These are phyloP conservation scores for Glebionis coronaria DNA, from an alignment of 129 eudicot genomes.

Conservation along the genomic window DNA sequence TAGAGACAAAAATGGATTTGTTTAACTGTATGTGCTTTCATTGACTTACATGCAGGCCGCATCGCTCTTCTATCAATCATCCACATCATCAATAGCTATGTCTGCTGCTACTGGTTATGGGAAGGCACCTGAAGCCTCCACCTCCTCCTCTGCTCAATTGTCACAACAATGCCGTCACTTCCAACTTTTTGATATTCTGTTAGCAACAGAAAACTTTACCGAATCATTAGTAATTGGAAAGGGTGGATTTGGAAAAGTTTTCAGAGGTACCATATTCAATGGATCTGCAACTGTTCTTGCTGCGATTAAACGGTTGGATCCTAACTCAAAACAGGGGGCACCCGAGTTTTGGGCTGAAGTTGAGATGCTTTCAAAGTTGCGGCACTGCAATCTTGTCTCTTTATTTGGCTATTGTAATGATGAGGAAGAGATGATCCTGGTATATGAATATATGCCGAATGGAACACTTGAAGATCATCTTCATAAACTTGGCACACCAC, in stretches of 20 bases:
- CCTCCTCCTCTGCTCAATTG: neutral
- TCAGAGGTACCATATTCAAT: too few species aligned
- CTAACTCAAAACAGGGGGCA: neutral
- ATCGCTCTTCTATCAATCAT: too few species aligned
- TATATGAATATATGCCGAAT: neutral
- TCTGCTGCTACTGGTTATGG: too few species aligned
- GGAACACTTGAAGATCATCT: slow-evolving; percentile 19
- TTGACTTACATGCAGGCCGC: too few species aligned
- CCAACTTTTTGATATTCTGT: neutral
- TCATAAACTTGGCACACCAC: slow-evolving; percentile 12
- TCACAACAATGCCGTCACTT: slow-evolving; percentile 10
- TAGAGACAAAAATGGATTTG: too few species aligned
- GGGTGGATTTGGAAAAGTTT: slow-evolving; percentile 6
- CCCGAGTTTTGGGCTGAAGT: slow-evolving; percentile 3
- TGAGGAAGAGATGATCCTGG: too few species aligned
- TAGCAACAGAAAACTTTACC: slow-evolving; percentile 21
- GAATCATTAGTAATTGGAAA: slow-evolving; percentile 15
- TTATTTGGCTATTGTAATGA: too few species aligned
- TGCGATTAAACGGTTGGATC: slow-evolving; percentile 9
- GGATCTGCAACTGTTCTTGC: too few species aligned
- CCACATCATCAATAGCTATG: too few species aligned
- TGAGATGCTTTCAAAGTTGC: neutral
- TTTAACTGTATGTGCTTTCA: too few species aligned
- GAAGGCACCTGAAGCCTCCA: too few species aligned
- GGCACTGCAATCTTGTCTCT: too few species aligned